A percentile compares a stretch with the other conserved stretches of the same genome.
These are phyloP conservation scores for Monosporozyma aquatica DNA, from an alignment of 805 yeast species.

Conservation along the genomic window DNA sequence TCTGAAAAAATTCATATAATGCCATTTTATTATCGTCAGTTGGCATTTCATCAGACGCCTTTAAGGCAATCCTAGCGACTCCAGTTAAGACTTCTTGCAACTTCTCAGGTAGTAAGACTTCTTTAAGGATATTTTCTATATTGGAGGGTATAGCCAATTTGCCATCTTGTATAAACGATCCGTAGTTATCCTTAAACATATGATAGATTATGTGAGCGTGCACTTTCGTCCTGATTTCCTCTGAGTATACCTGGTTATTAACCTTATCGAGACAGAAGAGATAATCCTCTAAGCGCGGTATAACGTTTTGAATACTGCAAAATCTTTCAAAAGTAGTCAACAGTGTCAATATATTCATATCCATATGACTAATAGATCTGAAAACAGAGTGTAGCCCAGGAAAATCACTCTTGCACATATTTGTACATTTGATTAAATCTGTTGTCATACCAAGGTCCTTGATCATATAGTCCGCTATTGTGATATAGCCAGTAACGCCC, in stretches of 20 bases:
- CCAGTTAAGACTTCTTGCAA: background rate
- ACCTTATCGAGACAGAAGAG: background rate
- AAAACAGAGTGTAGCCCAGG: background rate
- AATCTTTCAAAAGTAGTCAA: background rate
- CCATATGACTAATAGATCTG: background rate
- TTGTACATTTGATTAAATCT: background rate
- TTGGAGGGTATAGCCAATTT: background rate
- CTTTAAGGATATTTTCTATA: background rate
- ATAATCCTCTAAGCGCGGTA: background rate
- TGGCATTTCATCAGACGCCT: too few species aligned
- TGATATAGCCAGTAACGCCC: too few species aligned
- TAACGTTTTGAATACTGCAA: background rate
- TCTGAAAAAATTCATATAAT: background rate
- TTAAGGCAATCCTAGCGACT: too few species aligned
- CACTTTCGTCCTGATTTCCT: background rate
- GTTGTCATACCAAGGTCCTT: background rate
- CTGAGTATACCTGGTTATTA: background rate
- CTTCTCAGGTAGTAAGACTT: background rate
- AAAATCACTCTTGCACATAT: background rate
- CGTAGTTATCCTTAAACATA: background rate
- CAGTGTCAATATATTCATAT: background rate
- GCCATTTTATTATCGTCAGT: too few species aligned
- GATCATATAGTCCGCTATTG: background rate
- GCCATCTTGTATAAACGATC: background rate
- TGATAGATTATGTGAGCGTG: background rate